Evolutionary conservation across 805 yeast species (phyloP), one percentile per base, ranked within the genome.

Genomic region (Pichia sporocuriosa): DNA sequence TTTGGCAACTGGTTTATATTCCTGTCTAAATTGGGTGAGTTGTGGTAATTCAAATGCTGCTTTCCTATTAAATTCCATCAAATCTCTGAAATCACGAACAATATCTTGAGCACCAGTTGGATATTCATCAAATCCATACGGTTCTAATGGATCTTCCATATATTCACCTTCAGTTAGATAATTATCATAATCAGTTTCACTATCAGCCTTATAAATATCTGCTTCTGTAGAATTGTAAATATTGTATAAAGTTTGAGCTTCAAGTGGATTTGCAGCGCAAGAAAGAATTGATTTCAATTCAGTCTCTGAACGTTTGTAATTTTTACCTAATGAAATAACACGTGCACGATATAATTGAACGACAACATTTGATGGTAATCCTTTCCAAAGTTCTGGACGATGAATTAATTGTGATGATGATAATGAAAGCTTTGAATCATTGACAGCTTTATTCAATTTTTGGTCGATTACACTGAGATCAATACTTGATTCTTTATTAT

Each of bases 31-130:
- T 60, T 86, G 79, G 32, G 81, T 79, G 49, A 93, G 70, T 42
- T 78, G 73, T 6, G 98, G 98, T 70, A 90, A 73, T 59, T 90
- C 97, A 64, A 82, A 90, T 0, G 97, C 96, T 10, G 94, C 86
- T 33, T 86, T 70, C 53, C 97, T 74, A 56, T 81, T 81, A 54
- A 81, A 78, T 49, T 83, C 77, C 51, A 95, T 79, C 52, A 76
- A 79, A 49, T 77, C 81, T 56, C 97, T 75, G 54, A 79, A 84
- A 49, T 77, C 81, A 42, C 77, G 75, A 26, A 81, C 73, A 46
- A 75, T 73, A 53, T 82, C 80, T 52, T 82, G 94, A 19, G 93
- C 94, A 12, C 67, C 65, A 4, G 81, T 68, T 21, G 87, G 81
- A 48, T 78, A 67, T 54, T 81, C 88, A 55, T 80, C 86, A 52